These are phyloP conservation scores for Anisogramma anomala DNA, from an alignment of 2,329 filamentous ascomycete genomes.

Conservation along the genomic window DNA sequence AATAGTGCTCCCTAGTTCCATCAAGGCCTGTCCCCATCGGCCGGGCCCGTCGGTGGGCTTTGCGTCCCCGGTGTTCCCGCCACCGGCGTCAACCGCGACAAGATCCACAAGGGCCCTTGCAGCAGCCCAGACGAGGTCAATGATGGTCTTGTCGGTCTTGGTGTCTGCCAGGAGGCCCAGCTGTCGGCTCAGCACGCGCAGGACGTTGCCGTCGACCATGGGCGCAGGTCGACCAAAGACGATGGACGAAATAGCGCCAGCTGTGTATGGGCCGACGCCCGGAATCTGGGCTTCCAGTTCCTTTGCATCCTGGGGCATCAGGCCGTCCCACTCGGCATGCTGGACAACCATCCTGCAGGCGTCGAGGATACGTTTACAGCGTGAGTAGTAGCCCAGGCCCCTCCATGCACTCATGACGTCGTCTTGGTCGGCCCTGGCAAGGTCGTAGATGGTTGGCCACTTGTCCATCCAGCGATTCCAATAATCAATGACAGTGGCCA, in stretches of 20 bases:
- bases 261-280: conserved; percentile 51
- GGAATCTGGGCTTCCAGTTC: conserved; percentile 41
- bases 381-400: conserved; percentile 49
- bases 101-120: conserved; percentile 43
- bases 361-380: conserved; percentile 50
- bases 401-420: conserved; percentile 49
- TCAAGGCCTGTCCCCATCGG: conserved; percentile 52
- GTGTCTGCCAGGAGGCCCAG: conserved; percentile 45
- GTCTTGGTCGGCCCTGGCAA: conserved; percentile 41
- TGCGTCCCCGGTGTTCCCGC: conserved; percentile 9
- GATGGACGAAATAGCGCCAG: conserved; percentile 50
- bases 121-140: conserved; percentile 46
- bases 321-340: conserved; percentile 30
- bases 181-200: conserved; percentile 49
- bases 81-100: conserved; percentile 26
- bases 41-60: conserved; percentile 40
- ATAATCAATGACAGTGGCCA: conserved; percentile 49
- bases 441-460: conserved; percentile 47
- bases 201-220: conserved; percentile 54
- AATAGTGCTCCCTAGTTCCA: conserved; percentile 54
- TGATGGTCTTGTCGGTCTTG: conserved; percentile 41
- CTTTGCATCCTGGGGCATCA: conserved; percentile 36
- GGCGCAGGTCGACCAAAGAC: conserved; percentile 48
- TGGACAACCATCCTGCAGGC: conserved; percentile 40
- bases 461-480: conserved; percentile 50